Base-by-base conservation (phyloP, 768 basidiomycete species). In the Boletus edulis region DNA sequence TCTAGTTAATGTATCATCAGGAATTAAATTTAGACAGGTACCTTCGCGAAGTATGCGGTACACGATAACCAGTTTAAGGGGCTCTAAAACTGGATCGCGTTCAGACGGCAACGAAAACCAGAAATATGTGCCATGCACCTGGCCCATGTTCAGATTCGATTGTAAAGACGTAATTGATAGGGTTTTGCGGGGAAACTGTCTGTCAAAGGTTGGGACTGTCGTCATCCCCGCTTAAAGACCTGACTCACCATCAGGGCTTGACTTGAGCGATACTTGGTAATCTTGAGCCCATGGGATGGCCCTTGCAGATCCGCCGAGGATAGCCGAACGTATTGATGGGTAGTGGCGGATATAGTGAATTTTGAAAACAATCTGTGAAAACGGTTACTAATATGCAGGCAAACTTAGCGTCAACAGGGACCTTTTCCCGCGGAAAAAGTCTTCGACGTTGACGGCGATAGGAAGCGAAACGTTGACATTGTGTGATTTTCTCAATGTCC, bases 401-500 rank as follows among this genome's bases (percentile, higher is more conserved):
- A 54, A 54, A 38, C 46, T 54, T 31, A 43, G 35, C 46, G 8
- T 5, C 22, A 34, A 39, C 51, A 32, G 13, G 7, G 37, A 94
- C 96, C 84, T 86, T 52, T 83, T 77, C 27, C 88, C 87, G 20
- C 96, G 84, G 77, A 98, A 98, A 71, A 93, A 95, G 68, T 99
- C 97, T 71, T 98, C 91, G 0, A 98, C 96, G 54, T 95, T 97
- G 54, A 98, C 90, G 3, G 89, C 83, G 42, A 99, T 77, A 0
- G 96, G 95, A 4, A 98, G 76, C 0, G 87, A 79, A 8, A 87
- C 84, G 14, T 80, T 76, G 5, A 95, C 75, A 3, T 78, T 70
- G 54, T 81, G 79, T 13, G 81, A 77, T 31, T 82, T 75, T 38
- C 74, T 76, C 27, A 91, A 68, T 6, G 70, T 79, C 37, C 93